A percentile compares a stretch with the other conserved stretches of the same genome.
These are phyloP conservation scores for Cladosporium sp. DNA, from an alignment of 2,329 filamentous ascomycete genomes.

Conservation along the genomic window DNA sequence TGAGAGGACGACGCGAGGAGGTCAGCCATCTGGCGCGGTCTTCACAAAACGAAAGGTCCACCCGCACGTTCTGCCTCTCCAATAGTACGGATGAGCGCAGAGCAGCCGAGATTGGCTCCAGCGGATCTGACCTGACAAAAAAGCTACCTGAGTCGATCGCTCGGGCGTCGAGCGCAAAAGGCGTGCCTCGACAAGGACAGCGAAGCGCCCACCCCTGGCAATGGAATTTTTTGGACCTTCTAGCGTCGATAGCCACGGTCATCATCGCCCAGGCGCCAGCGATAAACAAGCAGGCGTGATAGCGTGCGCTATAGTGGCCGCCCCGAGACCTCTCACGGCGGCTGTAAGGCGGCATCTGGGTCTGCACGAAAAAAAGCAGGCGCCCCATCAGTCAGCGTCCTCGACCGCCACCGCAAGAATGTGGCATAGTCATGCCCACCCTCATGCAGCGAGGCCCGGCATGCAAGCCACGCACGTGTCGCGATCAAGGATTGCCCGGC, in stretches of 20 bases:
- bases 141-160: conserved; percentile 17
- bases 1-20: background rate
- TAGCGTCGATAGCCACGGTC: conserved; percentile 13
- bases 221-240: conserved; percentile 18
- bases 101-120: conserved; percentile 17
- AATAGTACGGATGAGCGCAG: conserved; percentile 8
- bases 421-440: conserved; percentile 5
- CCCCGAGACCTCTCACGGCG: background rate
- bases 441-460: conserved; percentile 11
- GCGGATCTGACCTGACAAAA: conserved; percentile 12
- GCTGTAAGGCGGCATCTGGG: background rate
- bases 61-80: conserved; percentile 5
- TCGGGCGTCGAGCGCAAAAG: background rate
- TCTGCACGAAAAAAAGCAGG: background rate
- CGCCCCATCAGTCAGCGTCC: conserved; percentile 7
- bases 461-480: conserved; percentile 17
- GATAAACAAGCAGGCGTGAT: background rate
- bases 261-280: background rate
- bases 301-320: background rate
- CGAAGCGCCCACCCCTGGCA: conserved; percentile 9
- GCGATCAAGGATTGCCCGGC: conserved; percentile 17
- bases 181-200: background rate
- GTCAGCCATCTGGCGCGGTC: background rate
- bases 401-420: background rate
- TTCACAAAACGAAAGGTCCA: background rate